A percentile compares a stretch with the other conserved stretches of the same genome.
Evolutionary conservation across 257 asterid genomes (phyloP).

Genomic region (Solanum infundibuliforme): DNA sequence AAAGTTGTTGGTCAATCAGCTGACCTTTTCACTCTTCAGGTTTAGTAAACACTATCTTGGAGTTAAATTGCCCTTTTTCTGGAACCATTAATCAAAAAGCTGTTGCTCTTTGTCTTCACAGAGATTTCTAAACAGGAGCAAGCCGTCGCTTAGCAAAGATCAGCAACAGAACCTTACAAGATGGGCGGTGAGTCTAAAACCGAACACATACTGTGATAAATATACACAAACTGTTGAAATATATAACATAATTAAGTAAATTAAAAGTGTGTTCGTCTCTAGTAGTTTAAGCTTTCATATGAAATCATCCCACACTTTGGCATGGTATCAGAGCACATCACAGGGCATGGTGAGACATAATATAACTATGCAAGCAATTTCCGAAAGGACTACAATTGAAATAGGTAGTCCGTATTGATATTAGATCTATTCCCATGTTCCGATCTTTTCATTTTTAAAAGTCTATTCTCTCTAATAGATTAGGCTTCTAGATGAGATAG

Average conservation of each 20-base stretch:
- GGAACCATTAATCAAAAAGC: background rate
- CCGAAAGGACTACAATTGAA: too few relatives aligned
- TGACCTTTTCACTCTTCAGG: slow-evolving; percentile 93
- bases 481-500: background rate
- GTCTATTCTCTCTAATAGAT: background rate
- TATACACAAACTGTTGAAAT: background rate
- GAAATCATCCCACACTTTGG: background rate
- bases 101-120: slow-evolving; percentile 7
- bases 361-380: background rate
- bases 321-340: background rate
- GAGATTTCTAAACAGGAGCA: slow-evolving; percentile 91
- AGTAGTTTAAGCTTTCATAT: background rate
- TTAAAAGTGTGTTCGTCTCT: background rate
- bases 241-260: background rate
- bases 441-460: background rate
- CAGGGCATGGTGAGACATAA: background rate
- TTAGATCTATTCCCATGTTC: too few relatives aligned
- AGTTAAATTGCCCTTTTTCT: background rate
- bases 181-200: slow-evolving; percentile 73
- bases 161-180: slow-evolving; percentile 96
- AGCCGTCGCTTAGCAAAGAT: slow-evolving; percentile 71
- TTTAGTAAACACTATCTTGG: slow-evolving; percentile 2
- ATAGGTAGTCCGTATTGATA: too few relatives aligned
- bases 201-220: background rate
- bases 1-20: slow-evolving; percentile 94